Percentiles rank a stretch among this genome's conserved stretches.
Conservation (phyloP, 2,329 filamentous ascomycete species). For the Aspergillus felis region DNA sequence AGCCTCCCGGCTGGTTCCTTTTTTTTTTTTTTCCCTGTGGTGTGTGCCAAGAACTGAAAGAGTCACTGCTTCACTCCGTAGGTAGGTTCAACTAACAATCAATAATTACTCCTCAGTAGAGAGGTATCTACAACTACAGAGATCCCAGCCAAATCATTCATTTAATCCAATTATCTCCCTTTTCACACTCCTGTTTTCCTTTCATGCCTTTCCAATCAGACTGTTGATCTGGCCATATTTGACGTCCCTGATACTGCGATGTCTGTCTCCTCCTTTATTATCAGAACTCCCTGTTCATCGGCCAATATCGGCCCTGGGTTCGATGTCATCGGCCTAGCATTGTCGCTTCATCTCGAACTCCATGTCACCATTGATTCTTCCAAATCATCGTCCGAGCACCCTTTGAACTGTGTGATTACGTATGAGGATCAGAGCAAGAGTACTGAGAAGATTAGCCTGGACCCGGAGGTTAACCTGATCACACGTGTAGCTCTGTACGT, state of each 20-base stretch:
- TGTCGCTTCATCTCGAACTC: slow-evolving; percentile 91
- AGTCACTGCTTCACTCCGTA: slow-evolving; percentile 4
- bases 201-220: not conserved
- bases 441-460: slow-evolving; percentile 69
- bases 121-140: not conserved
- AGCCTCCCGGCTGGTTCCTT: slow-evolving; percentile 4
- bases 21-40: slow-evolving; percentile 3
- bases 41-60: slow-evolving; percentile 10
- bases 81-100: not conserved
- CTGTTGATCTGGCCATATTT: not conserved
- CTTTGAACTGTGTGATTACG: slow-evolving; percentile 72
- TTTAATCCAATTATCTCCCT: not conserved
- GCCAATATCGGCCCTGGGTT: slow-evolving; percentile 98
- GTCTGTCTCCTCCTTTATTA: slow-evolving; percentile 53
- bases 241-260: slow-evolving; percentile 4
- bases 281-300: slow-evolving; percentile 86
- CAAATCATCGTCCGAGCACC: slow-evolving; percentile 32
- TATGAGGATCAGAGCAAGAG: slow-evolving; percentile 81
- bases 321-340: slow-evolving; percentile 89
- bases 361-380: slow-evolving; percentile 69
- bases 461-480: slow-evolving; percentile 85
- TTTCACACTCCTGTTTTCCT: not conserved
- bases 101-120: too few relatives aligned
- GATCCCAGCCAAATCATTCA: not conserved
- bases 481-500: slow-evolving; percentile 93